These are phyloP conservation scores for Leptomonas pyrrhocoris DNA, from an alignment of 208 protist species.

Conservation along the genomic window DNA sequence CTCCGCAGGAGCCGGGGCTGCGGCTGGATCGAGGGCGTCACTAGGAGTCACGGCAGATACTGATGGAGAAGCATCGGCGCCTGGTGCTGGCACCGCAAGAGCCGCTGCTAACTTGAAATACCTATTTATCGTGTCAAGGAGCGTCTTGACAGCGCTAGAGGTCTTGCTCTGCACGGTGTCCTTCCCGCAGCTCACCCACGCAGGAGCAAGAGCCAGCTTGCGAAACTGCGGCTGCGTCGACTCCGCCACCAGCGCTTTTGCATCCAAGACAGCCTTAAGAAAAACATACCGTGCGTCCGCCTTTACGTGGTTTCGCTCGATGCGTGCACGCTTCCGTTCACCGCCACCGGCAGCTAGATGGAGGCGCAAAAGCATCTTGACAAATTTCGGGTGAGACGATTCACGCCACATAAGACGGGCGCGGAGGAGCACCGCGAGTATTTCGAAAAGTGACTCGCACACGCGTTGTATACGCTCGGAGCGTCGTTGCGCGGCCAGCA, in stretches of 20 bases:
- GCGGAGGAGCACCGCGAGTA: conserved; percentile 59
- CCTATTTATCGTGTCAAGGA: conserved; percentile 44
- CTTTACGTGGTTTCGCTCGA: not conserved
- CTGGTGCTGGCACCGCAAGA: not conserved
- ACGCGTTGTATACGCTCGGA: conserved; percentile 77
- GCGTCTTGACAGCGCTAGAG: conserved; percentile 41
- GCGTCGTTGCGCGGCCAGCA: conserved; percentile 72
- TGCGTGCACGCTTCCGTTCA: conserved; percentile 1
- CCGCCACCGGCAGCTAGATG: not conserved
- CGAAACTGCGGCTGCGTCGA: conserved; percentile 19
- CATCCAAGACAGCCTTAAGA: conserved; percentile 27
- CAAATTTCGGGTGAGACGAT: conserved; percentile 57
- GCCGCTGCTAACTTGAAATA: conserved; percentile 34
- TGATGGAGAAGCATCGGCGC: not conserved
- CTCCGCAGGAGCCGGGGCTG: not conserved
- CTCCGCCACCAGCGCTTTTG: conserved; percentile 25
- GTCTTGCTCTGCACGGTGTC: conserved; percentile 59
- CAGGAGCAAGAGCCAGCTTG: conserved; percentile 52
- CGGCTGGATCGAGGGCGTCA: too few species aligned
- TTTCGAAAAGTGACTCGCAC: conserved; percentile 40
- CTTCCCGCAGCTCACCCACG: conserved; percentile 58
- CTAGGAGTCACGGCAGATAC: not conserved
- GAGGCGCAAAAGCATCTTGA: conserved; percentile 47
- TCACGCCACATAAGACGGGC: conserved; percentile 64
- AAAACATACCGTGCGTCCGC: conserved; percentile 12